phyloP scores from a whole-genome alignment of 257 asterid genomes.

The Osmanthus fragrans region DNA sequence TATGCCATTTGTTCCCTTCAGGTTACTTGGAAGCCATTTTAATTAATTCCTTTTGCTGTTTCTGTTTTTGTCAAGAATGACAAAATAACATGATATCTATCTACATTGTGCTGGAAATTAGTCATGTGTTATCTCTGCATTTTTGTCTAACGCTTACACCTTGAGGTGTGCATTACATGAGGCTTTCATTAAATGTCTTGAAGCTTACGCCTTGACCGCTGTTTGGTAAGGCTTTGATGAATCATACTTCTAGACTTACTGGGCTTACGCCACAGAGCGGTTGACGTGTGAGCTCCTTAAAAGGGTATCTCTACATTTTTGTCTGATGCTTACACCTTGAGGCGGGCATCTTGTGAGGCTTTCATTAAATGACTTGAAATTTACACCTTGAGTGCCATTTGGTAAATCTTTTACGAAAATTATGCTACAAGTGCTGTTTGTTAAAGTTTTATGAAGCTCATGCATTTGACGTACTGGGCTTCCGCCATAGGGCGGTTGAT shows the following conservation, averaged over 20 bases:
- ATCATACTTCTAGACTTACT: not conserved
- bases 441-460: too few relatives aligned
- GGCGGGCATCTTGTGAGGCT: too few relatives aligned
- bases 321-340: too few relatives aligned
- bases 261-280: not conserved
- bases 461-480: not conserved
- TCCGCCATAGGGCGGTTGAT: not conserved
- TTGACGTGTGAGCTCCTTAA: too few relatives aligned
- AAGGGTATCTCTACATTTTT: too few relatives aligned
- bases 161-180: not conserved
- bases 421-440: too few relatives aligned
- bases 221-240: not conserved
- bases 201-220: not conserved
- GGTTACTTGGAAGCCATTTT: not conserved
- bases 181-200: not conserved
- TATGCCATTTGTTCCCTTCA: conserved; percentile 22
- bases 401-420: too few relatives aligned
- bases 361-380: too few relatives aligned
- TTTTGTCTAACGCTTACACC: not conserved
- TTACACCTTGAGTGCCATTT: not conserved
- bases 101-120: not conserved
- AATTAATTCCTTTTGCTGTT: not conserved
- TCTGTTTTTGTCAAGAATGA: not conserved
- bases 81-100: not conserved
- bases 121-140: not conserved